Base-by-base conservation (phyloP, 495 filamentous ascomycete genomes). In the Trypethelium eluteriae region DNA sequence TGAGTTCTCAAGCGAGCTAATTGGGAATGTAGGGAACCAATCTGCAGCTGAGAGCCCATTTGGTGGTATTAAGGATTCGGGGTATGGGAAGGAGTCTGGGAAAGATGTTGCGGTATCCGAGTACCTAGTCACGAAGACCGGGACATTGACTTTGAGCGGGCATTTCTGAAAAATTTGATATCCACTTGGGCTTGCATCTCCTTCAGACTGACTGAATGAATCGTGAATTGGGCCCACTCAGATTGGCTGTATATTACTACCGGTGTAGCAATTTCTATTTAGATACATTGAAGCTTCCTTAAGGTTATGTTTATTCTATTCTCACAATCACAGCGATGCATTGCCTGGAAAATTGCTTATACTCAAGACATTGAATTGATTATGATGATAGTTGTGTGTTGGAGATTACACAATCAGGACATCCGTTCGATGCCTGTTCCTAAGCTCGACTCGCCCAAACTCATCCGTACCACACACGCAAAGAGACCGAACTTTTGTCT, bases 61-160 rank as follows among this genome's bases (percentile, higher is more conserved):
- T 72, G 88, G 88, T 18, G 88, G 84, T 0, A 88, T 89, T 68
- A 91, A 91, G 77, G 87, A 90, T 72, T 86, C 83, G 6, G 88
- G 88, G 0, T 89, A 89, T 70, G 88, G 88, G 10, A 91, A 91
- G 77, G 88, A 90, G 73, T 86, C 83, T 14, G 88, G 88, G 18
- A 88, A 86, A 73, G 88, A 89, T 64, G 85, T 88, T 36, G 88
- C 88, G 2, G 82, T 90, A 34, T 78, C 82, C 39, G 88, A 89
- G 73, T 91, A 88, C 65, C 74, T 90, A 73, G 81, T 90, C 35
- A 88, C 86, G 1, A 91, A 91, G 77, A 90, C 87, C 2, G 72
- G 72, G 16, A 74, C 72, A n/a, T 44, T 74, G 36, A 74, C 72
- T 5, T 61, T 74, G 49, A 59, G 50, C 11, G 72, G 44, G 1